These are phyloP conservation scores for Leishmania turanica DNA, from an alignment of 208 protist genomes.

Conservation along the genomic window DNA sequence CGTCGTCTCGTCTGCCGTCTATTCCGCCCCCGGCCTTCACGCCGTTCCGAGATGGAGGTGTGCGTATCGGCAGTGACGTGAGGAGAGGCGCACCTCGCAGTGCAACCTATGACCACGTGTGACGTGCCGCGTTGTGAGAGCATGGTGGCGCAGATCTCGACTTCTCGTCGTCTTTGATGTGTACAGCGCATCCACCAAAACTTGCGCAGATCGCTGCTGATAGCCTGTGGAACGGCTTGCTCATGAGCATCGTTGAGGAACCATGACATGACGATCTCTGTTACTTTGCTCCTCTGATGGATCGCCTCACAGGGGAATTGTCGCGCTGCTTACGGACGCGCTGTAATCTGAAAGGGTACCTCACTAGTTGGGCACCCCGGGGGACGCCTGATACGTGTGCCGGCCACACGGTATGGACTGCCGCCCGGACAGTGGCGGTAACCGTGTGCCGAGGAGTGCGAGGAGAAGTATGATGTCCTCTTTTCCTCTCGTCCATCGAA, in stretches of 20 bases:
- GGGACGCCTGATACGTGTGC: background rate
- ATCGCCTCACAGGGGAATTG: background rate
- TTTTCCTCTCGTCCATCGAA: background rate
- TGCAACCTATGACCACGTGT: background rate
- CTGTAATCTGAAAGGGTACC: background rate
- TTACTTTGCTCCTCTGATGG: background rate
- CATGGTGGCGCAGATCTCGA: background rate
- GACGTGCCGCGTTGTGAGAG: background rate
- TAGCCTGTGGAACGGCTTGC: background rate
- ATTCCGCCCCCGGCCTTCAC: constrained; percentile 14
- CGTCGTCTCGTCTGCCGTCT: background rate
- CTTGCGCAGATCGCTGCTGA: background rate
- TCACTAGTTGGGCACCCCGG: background rate
- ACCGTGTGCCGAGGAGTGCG: background rate
- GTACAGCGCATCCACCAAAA: background rate
- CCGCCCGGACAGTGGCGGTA: background rate
- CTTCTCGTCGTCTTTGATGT: background rate
- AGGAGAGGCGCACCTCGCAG: background rate
- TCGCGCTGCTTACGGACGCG: background rate
- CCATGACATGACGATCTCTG: background rate
- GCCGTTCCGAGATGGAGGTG: background rate
- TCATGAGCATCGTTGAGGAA: background rate
- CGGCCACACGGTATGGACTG: background rate
- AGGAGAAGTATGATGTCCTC: background rate
- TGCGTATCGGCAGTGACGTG: background rate